A percentile compares a stretch with the other conserved stretches of the same genome.
phyloP scores from a whole-genome alignment of 176 grass and related monocot genomes.

The Avena sativa region DNA sequence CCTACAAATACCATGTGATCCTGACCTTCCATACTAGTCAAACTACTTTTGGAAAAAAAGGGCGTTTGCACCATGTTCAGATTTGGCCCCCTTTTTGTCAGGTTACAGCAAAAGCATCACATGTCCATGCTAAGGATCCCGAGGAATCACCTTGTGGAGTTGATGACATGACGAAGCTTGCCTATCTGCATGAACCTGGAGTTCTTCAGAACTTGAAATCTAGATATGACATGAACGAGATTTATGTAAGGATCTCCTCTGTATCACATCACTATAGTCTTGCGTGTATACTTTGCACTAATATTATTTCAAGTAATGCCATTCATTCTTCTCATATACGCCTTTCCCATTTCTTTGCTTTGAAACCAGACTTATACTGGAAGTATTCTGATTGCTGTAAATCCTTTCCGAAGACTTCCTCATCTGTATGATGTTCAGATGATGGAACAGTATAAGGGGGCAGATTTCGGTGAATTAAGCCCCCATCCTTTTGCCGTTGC shows the following conservation, averaged over 20 bases:
- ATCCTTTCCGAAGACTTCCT: constrained; percentile 94
- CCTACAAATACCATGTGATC: too few species aligned
- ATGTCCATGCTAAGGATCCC: constrained; percentile 76
- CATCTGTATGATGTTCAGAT: constrained; percentile 96
- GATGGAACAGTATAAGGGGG: constrained; percentile 99
- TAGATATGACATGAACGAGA: constrained; percentile 97
- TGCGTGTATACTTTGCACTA: background rate
- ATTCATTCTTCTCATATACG: constrained; percentile 29
- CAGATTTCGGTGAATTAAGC: constrained; percentile 89
- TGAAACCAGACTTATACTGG: constrained; percentile 88
- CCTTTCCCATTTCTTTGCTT: constrained; percentile 33
- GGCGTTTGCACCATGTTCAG: constrained; percentile 21
- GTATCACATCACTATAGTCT: background rate
- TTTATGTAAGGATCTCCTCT: constrained; percentile 68
- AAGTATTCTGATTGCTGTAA: constrained; percentile 97
- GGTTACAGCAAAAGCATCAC: constrained; percentile 66
- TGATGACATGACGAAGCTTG: constrained; percentile 98
- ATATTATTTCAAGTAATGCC: background rate
- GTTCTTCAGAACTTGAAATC: constrained; percentile 91
- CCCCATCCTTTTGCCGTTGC: constrained; percentile 98
- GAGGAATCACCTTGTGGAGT: constrained; percentile 88
- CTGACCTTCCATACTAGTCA: constrained; percentile 17
- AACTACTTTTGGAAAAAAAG: background rate
- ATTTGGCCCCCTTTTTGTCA: constrained; percentile 31
- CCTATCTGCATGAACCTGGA: constrained; percentile 95